Conservation (phyloP, 306 rosid genomes). For the apple (Malus domestica) region DNA sequence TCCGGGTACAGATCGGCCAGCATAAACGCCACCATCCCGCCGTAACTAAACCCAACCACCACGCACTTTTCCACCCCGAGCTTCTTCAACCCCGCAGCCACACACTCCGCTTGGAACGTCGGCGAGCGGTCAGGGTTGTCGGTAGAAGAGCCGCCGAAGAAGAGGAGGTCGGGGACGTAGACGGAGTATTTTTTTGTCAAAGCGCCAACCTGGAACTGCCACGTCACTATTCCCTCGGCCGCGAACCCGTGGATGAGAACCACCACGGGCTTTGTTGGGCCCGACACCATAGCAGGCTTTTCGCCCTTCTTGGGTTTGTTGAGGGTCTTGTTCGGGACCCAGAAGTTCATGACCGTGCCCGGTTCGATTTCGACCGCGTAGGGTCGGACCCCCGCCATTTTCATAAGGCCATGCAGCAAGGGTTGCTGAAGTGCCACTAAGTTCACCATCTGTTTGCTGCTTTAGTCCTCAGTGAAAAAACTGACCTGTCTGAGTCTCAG, state of each 20-base stretch:
- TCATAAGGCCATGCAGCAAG: slow-evolving; percentile 58
- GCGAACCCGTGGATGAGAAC: slow-evolving; percentile 81
- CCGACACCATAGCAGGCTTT: slow-evolving; percentile 9
- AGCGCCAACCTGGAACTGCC: slow-evolving; percentile 61
- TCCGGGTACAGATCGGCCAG: slow-evolving; percentile 58
- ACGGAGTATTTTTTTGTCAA: slow-evolving; percentile 48
- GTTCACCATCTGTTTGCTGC: slow-evolving; percentile 52
- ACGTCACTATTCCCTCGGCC: slow-evolving; percentile 70
- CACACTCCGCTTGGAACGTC: slow-evolving; percentile 67
- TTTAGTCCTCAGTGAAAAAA: neutral
- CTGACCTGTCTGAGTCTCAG: neutral
- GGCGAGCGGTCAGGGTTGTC: slow-evolving; percentile 52
- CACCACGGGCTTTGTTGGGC: slow-evolving; percentile 62
- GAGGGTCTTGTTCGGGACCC: slow-evolving; percentile 63
- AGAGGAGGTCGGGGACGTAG: slow-evolving; percentile 73
- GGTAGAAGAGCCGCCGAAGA: slow-evolving; percentile 64
- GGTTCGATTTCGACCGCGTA: slow-evolving; percentile 67
- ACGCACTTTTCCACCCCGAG: slow-evolving; percentile 61
- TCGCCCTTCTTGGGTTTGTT: slow-evolving; percentile 37
- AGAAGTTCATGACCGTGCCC: slow-evolving; percentile 71
- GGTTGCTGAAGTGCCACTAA: slow-evolving; percentile 66
- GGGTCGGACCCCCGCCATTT: slow-evolving; percentile 73
- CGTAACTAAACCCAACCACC: slow-evolving; percentile 76
- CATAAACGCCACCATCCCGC: slow-evolving; percentile 73
- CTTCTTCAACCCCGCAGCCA: slow-evolving; percentile 47